Conservation (phyloP, 108 stramenopile genomes). For the Ochromonas danica region DNA sequence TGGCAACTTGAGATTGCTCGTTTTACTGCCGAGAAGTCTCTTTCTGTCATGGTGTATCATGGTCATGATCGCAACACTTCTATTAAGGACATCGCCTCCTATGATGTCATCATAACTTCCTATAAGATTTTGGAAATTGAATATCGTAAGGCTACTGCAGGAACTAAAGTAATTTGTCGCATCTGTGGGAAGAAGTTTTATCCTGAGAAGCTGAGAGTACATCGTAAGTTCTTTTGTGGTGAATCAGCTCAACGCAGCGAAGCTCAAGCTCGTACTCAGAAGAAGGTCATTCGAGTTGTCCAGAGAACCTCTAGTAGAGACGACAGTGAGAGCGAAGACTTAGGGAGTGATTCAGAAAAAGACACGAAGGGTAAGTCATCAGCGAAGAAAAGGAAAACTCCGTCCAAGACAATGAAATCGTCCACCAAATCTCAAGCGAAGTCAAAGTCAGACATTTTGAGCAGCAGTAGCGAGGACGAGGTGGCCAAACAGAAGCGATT, state of each 20-base stretch:
- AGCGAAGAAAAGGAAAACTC: conserved; percentile 29
- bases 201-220: conserved; percentile 74
- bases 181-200: conserved; percentile 80
- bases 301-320: neutral
- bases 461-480: conserved; percentile 2
- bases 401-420: conserved; percentile 32
- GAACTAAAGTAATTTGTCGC: conserved; percentile 61
- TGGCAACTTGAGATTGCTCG: conserved; percentile 94
- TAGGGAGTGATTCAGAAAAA: conserved; percentile 17
- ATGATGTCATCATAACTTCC: conserved; percentile 94
- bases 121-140: conserved; percentile 57
- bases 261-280: conserved; percentile 78
- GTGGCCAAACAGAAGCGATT: neutral
- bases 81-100: conserved; percentile 67
- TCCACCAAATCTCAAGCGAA: too few relatives aligned
- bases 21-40: conserved; percentile 68
- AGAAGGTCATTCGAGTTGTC: conserved; percentile 50
- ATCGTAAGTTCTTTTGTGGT: conserved; percentile 93
- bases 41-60: conserved; percentile 84
- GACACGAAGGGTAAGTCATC: neutral
- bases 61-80: conserved; percentile 72
- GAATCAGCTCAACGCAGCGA: conserved; percentile 80
- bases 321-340: conserved; percentile 18
- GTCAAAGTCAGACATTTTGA: too few relatives aligned
- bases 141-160: neutral